These are phyloP conservation scores for Lactarius indigo DNA, from an alignment of 768 basidiomycete genomes.

Conservation along the genomic window DNA sequence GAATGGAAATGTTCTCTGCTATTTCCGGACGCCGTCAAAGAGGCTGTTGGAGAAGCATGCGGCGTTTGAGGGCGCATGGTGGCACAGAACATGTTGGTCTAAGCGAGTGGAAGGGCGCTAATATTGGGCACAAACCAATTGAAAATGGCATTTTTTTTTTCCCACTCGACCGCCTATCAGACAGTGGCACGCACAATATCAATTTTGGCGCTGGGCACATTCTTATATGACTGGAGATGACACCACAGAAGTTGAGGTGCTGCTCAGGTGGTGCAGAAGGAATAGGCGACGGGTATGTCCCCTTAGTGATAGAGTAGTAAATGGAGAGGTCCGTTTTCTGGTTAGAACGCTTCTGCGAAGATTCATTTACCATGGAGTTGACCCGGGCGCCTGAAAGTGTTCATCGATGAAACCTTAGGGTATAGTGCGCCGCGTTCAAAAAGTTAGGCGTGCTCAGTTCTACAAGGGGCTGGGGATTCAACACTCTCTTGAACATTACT, in stretches of 20 bases:
- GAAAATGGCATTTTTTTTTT: neutral
- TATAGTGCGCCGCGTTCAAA: neutral
- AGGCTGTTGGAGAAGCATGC: slow-evolving; percentile 3
- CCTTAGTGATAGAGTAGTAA: neutral
- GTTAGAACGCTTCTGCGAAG: slow-evolving; percentile 1
- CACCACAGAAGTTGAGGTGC: neutral
- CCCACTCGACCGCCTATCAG: slow-evolving; percentile 9
- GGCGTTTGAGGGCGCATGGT: slow-evolving; percentile 20
- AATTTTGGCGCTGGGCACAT: slow-evolving; percentile 1
- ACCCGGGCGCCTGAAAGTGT: neutral
- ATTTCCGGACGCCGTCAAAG: neutral
- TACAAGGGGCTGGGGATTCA: neutral
- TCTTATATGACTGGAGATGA: neutral
- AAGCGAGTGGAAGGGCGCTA: slow-evolving; percentile 13
- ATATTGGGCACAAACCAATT: neutral
- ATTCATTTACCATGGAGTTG: neutral
- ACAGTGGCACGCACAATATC: neutral
- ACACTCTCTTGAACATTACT: neutral
- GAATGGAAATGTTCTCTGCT: neutral
- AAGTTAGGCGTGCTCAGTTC: neutral
- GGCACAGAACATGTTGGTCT: neutral
- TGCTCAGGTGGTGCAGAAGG: neutral
- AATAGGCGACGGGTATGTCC: neutral
- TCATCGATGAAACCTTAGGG: slow-evolving; percentile 7
- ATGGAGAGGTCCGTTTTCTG: neutral